Base-by-base conservation (phyloP, 305 asterid species). In the Fraxinus sp. region DNA sequence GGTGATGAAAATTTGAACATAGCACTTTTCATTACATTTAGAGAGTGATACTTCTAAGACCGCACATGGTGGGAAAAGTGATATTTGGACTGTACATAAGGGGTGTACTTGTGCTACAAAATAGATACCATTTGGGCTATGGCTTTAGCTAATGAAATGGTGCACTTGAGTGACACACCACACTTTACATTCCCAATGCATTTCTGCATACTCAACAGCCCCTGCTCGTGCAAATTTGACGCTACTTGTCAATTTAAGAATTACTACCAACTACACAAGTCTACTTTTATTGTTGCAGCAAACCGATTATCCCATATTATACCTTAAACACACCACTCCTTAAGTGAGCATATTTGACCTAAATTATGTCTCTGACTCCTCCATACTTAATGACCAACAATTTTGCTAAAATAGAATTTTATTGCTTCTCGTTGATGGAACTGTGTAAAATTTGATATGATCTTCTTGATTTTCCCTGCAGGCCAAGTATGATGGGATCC, bases 401-500 rank as follows among this genome's bases (percentile, higher is more conserved):
- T 26, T 16, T 28, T 24, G 75, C 39, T 70, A 30, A 70, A 70
- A 26, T 28, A 13, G n/a, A 68, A 28, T 28, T 70, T 28, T 26
- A 16, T 33, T 13, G 43, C 24, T 18, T 8, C 64, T 37, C 28
- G 28, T 28, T 46, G 39, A 24, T 26, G 46, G 10, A 30, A 20
- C 59, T 77, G 16, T 68, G 79, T 28, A 46, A 66, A 64, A 46
- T 26, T 71, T 80, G 33, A 70, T 75, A 68, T 59, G 37, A 79
- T 49, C 74, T 28, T 43, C 62, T 24, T 79, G 24, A 49, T 36
- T 85, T 86, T 55, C 87, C 64, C 46, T 87, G 89, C 97, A 95
- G 99, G 92, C 92, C 49, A 84, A 57, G 37, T 85, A 86, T 26
- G 94, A 93, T 74, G 85, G 82, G 86, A 82, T 85, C 64, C 77